phyloP scores from a whole-genome alignment of 768 basidiomycete genomes.

The Gloeopeniophorella convolvens region DNA sequence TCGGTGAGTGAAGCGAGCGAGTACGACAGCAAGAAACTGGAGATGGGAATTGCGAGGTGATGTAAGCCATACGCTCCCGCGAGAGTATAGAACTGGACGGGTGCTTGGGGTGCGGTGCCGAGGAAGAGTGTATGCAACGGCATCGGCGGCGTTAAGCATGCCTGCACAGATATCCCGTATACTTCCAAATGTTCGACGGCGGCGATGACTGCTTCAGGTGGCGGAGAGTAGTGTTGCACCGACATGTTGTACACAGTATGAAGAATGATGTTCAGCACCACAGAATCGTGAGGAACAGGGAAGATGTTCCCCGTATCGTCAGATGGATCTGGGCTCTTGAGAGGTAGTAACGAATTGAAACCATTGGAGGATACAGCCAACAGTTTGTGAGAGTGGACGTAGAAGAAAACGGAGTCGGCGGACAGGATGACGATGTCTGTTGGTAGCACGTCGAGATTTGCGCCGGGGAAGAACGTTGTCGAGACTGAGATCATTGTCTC shows the following conservation, averaged over 20 bases:
- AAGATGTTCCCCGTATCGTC: conserved; percentile 49
- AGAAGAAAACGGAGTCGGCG: conserved; percentile 78
- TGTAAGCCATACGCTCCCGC: conserved; percentile 61
- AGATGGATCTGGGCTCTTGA: conserved; percentile 28
- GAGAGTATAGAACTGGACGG: conserved; percentile 67
- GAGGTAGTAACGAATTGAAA: conserved; percentile 54
- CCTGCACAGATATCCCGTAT: conserved; percentile 55
- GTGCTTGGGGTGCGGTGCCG: conserved; percentile 58
- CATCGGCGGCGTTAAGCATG: conserved; percentile 42
- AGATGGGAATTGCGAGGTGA: conserved; percentile 69
- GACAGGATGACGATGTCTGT: conserved; percentile 65
- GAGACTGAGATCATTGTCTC: conserved; percentile 66
- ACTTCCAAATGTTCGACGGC: conserved; percentile 49
- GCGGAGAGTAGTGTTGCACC: conserved; percentile 67
- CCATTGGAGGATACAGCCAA: conserved; percentile 54
- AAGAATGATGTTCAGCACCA: conserved; percentile 63
- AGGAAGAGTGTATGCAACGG: conserved; percentile 57
- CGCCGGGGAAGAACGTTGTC: conserved; percentile 74
- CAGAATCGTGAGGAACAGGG: conserved; percentile 51
- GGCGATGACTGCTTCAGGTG: conserved; percentile 48
- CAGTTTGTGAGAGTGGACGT: conserved; percentile 59
- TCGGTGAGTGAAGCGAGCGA: conserved; percentile 64
- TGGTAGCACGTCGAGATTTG: conserved; percentile 44
- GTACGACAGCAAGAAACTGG: conserved; percentile 68
- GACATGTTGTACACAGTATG: conserved; percentile 69